These are phyloP conservation scores for Cytospora chrysosperma DNA, from an alignment of 2,329 filamentous ascomycete genomes.

Conservation along the genomic window DNA sequence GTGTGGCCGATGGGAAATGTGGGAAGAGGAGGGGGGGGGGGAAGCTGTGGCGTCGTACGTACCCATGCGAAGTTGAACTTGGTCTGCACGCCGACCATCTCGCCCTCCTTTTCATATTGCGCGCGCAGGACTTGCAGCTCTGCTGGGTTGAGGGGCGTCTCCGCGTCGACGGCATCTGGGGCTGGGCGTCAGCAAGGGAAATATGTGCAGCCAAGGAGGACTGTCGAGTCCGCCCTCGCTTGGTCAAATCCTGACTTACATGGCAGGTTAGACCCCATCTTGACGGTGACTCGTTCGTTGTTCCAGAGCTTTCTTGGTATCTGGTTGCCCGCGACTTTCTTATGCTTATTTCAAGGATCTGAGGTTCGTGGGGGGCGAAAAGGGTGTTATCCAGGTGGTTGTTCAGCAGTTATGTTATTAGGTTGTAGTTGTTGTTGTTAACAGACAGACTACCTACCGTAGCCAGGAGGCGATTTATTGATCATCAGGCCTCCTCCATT, in stretches of 20 bases:
- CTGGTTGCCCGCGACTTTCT: not conserved
- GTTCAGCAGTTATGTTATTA: not conserved
- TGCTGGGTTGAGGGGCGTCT: slow-evolving; percentile 90
- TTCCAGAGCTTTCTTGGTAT: not conserved
- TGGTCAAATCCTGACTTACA: slow-evolving; percentile 35
- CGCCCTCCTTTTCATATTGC: slow-evolving; percentile 96
- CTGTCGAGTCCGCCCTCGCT: slow-evolving; percentile 15
- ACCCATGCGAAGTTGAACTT: slow-evolving; percentile 99
- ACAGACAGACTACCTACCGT: too few relatives aligned
- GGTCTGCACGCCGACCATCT: slow-evolving; percentile 94
- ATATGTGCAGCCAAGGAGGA: not conserved
- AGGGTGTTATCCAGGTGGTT: not conserved
- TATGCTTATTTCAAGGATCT: not conserved
- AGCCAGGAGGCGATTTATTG: not conserved
- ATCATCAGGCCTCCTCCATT: slow-evolving; percentile 11
- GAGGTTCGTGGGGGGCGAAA: not conserved
- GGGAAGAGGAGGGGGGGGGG: not conserved
- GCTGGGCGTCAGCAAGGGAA: slow-evolving; percentile 12
- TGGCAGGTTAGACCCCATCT: slow-evolving; percentile 49
- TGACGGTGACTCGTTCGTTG: slow-evolving; percentile 24
- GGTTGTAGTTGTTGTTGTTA: not conserved
- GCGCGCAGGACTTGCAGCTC: slow-evolving; percentile 90
- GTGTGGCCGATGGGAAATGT: too few relatives aligned
- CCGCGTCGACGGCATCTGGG: slow-evolving; percentile 95
- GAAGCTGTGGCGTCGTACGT: slow-evolving; percentile 35